Evolutionary conservation across 306 rosid genomes (phyloP).

Genomic region (Quercus cerris): DNA sequence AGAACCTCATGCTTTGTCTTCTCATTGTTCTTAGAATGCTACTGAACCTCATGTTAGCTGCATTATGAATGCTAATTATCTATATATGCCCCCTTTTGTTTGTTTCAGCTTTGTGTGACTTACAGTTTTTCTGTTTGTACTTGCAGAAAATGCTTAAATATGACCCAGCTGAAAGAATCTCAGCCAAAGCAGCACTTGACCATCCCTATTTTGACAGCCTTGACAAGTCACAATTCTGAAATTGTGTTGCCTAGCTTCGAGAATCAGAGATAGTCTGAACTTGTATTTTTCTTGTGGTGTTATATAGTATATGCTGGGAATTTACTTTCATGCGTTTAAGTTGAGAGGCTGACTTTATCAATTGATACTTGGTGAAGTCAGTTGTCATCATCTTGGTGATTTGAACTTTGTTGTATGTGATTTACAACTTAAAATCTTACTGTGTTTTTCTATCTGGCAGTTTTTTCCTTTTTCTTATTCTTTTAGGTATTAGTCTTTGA

Average conservation of each 20-base stretch:
- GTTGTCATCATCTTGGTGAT: conserved; percentile 78
- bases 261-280: conserved; percentile 12
- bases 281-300: neutral
- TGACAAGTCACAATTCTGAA: conserved; percentile 83
- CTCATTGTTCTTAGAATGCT: neutral
- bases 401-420: conserved; percentile 3
- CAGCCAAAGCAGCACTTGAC: conserved; percentile 95
- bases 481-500: neutral
- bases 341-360: conserved; percentile 8
- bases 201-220: conserved; percentile 93
- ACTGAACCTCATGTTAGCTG: neutral
- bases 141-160: conserved; percentile 88
- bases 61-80: neutral
- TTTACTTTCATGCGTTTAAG: conserved; percentile 10
- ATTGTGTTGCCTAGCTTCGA: neutral
- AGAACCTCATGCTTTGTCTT: too few relatives aligned
- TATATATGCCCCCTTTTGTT: neutral
- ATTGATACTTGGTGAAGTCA: neutral
- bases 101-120: neutral
- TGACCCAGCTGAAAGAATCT: conserved; percentile 84
- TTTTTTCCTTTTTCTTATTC: neutral
- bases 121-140: neutral
- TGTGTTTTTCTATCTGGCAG: neutral
- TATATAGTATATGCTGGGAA: conserved; percentile 1
- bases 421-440: neutral